Conservation (phyloP, 495 filamentous ascomycete genomes). For the Penicillium steckii region DNA sequence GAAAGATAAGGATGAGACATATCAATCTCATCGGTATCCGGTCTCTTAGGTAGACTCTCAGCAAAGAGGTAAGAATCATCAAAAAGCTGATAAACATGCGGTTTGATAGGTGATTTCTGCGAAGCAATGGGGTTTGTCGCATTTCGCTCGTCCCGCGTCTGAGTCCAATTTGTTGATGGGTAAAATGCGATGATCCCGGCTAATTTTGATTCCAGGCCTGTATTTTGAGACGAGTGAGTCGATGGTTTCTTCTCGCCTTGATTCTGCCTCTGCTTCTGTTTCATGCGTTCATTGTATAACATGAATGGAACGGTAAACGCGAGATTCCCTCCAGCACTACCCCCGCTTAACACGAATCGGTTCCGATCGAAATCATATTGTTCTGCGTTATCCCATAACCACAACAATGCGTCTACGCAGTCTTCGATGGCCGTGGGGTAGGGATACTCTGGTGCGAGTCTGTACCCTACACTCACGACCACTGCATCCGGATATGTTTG, state of each 20-base stretch:
- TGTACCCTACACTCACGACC: conserved; percentile 32
- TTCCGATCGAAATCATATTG: conserved; percentile 47
- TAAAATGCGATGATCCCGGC: conserved; percentile 64
- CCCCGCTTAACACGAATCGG: conserved; percentile 65
- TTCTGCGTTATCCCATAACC: conserved; percentile 50
- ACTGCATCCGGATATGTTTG: conserved; percentile 8
- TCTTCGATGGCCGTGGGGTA: conserved; percentile 61
- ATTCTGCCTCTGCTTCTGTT: conserved; percentile 13
- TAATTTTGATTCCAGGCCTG: conserved; percentile 22
- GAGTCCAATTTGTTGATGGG: conserved; percentile 70
- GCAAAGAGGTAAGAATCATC: conserved; percentile 17
- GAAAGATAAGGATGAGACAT: conserved; percentile 23
- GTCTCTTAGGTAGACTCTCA: conserved; percentile 9
- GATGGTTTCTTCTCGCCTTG: conserved; percentile 7
- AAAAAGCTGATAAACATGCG: conserved; percentile 13
- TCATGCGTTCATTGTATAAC: conserved; percentile 35
- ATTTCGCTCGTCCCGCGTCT: conserved; percentile 50
- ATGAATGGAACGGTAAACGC: conserved; percentile 66
- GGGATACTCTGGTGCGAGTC: conserved; percentile 36
- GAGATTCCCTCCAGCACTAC: conserved; percentile 75
- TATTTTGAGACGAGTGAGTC: too few species aligned
- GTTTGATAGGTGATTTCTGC: conserved; percentile 14
- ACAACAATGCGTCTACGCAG: conserved; percentile 53
- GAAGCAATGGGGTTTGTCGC: conserved; percentile 17
- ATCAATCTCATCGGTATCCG: conserved; percentile 10